phyloP scores from a whole-genome alignment of 805 yeast species.

The Cyberlindnera maritima region DNA sequence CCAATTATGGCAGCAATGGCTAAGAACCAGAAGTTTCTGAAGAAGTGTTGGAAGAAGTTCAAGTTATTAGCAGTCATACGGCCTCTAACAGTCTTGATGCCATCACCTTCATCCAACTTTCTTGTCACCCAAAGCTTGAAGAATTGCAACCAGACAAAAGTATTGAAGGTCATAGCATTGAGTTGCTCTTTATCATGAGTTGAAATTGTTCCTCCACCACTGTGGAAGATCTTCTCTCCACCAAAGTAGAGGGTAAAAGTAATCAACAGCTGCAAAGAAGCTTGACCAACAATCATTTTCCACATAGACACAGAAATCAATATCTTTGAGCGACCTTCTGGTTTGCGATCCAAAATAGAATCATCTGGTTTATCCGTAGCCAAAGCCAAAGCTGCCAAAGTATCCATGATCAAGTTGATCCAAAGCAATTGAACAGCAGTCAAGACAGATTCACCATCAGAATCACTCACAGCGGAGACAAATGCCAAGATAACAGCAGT shows the following conservation, averaged over 20 bases:
- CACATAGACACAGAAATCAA: conserved; percentile 91
- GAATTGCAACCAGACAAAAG: conserved; percentile 97
- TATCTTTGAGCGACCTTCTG: conserved; percentile 77
- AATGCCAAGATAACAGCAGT: conserved; percentile 96
- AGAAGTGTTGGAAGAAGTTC: conserved; percentile 80
- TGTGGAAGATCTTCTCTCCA: conserved; percentile 59
- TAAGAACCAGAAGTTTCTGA: conserved; percentile 80
- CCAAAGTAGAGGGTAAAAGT: conserved; percentile 83
- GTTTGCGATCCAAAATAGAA: conserved; percentile 71
- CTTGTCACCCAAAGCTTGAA: conserved; percentile 90
- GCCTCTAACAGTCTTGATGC: conserved; percentile 50
- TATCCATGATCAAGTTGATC: conserved; percentile 98
- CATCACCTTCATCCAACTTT: conserved; percentile 85
- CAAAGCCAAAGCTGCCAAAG: conserved; percentile 93
- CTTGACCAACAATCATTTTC: conserved; percentile 96
- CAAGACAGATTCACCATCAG: conserved; percentile 78
- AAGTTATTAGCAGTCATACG: conserved; percentile 63
- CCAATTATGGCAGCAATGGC: conserved; percentile 71
- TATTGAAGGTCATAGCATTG: conserved; percentile 85
- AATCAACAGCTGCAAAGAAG: conserved; percentile 70
- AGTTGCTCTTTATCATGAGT: conserved; percentile 56
- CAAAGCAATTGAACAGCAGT: conserved; percentile 97
- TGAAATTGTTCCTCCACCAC: conserved; percentile 26
- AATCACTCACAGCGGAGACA: conserved; percentile 85
- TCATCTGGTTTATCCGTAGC: conserved; percentile 97